These are phyloP conservation scores for Aegle marmelos DNA, from an alignment of 345 rosid genomes.

Conservation along the genomic window DNA sequence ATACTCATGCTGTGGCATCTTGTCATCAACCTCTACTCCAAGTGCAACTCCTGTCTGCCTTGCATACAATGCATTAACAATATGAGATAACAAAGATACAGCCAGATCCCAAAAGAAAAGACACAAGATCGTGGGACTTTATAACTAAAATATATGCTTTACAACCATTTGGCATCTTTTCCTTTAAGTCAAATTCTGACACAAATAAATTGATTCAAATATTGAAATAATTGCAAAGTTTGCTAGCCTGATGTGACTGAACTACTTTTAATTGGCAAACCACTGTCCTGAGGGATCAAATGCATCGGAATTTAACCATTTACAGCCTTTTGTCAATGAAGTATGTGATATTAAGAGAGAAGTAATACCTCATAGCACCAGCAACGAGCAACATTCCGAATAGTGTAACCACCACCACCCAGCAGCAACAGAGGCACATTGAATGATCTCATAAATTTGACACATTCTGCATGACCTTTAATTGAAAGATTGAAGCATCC, in stretches of 20 bases:
- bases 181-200: background rate
- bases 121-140: background rate
- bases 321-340: background rate
- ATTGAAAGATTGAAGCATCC: constrained; percentile 68
- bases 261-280: background rate
- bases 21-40: constrained; percentile 59
- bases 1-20: constrained; percentile 66
- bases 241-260: background rate
- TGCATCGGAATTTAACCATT: background rate
- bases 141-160: background rate
- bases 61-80: constrained; percentile 13
- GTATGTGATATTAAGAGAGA: background rate
- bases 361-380: constrained; percentile 57
- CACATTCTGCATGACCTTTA: constrained; percentile 66
- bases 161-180: background rate
- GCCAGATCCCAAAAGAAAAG: background rate
- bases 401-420: constrained; percentile 64
- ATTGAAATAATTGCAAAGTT: background rate
- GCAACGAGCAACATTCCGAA: constrained; percentile 64
- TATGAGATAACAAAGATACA: background rate
- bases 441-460: constrained; percentile 64
- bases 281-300: background rate
- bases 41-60: constrained; percentile 63
- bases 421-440: constrained; percentile 51
- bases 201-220: background rate